phyloP scores from a whole-genome alignment of 2,329 filamentous ascomycete species.

The Ophiostoma perfectum region DNA sequence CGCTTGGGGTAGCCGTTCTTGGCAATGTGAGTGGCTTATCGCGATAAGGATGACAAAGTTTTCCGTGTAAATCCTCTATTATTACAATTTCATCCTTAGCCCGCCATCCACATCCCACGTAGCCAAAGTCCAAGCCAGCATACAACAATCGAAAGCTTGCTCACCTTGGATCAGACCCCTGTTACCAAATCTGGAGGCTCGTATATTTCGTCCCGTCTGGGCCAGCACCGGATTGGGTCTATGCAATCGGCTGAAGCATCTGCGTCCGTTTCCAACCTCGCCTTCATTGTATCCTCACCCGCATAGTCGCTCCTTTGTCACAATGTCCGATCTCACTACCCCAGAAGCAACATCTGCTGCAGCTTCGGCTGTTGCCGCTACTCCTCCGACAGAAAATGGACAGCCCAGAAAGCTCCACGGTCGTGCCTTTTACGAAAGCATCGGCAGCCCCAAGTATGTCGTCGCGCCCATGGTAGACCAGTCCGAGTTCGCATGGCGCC shows the following conservation, averaged over 20 bases:
- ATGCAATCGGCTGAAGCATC: neutral
- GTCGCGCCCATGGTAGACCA: conserved; percentile 98
- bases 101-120: neutral
- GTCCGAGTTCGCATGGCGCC: conserved; percentile 96
- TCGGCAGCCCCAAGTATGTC: conserved; percentile 84
- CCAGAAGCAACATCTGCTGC: conserved; percentile 3
- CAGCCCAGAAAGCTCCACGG: conserved; percentile 63
- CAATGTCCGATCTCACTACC: conserved; percentile 19
- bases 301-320: conserved; percentile 23
- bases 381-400: conserved; percentile 14
- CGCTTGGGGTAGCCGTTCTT: neutral
- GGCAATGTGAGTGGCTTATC: conserved; percentile 19
- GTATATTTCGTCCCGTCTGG: conserved; percentile 16
- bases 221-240: conserved; percentile 10
- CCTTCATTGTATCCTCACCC: neutral
- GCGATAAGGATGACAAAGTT: conserved; percentile 22
- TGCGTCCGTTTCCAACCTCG: neutral
- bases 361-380: conserved; percentile 5
- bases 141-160: neutral
- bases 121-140: neutral
- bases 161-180: neutral
- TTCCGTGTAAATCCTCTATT: neutral
- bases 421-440: conserved; percentile 87
- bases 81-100: neutral
- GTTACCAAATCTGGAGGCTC: conserved; percentile 21